phyloP scores from a whole-genome alignment of 345 rosid genomes.

The Eucalyptus marginata region DNA sequence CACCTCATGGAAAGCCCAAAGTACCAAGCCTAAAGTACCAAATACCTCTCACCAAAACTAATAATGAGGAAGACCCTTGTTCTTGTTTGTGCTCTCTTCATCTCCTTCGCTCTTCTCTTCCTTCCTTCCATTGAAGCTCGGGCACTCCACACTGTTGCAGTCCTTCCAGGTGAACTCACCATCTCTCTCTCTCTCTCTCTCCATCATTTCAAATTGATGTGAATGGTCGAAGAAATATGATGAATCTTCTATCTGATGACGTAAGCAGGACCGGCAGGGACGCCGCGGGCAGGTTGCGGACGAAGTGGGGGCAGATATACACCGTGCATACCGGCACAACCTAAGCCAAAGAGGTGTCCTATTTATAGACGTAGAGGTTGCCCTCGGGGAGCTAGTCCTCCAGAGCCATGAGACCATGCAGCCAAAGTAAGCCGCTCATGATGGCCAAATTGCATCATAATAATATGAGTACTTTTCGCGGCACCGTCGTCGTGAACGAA shows the following conservation, averaged over 20 bases:
- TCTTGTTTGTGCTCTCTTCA: neutral
- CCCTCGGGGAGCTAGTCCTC: neutral
- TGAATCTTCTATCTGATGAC: no score
- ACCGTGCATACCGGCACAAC: rapidly evolving
- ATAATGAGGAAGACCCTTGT: neutral
- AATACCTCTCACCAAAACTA: neutral
- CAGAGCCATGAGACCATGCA: neutral
- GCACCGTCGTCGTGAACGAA: neutral
- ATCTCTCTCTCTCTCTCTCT: neutral
- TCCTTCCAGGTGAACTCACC: neutral
- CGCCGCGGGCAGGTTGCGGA: rapidly evolving
- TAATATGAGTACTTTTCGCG: neutral
- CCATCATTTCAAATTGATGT: neutral
- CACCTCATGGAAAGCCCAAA: neutral
- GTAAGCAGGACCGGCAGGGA: neutral
- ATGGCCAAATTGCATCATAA: neutral
- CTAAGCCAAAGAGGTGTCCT: rapidly evolving
- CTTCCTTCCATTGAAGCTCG: neutral
- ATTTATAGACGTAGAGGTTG: rapidly evolving
- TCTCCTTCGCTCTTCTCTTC: neutral
- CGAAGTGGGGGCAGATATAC: rapidly evolving
- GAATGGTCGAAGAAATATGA: no score
- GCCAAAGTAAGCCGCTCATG: neutral
- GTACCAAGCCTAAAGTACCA: neutral
- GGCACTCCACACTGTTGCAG: neutral